Evolutionary conservation across 208 protist species (phyloP).

Genomic region (Leishmania major): DNA sequence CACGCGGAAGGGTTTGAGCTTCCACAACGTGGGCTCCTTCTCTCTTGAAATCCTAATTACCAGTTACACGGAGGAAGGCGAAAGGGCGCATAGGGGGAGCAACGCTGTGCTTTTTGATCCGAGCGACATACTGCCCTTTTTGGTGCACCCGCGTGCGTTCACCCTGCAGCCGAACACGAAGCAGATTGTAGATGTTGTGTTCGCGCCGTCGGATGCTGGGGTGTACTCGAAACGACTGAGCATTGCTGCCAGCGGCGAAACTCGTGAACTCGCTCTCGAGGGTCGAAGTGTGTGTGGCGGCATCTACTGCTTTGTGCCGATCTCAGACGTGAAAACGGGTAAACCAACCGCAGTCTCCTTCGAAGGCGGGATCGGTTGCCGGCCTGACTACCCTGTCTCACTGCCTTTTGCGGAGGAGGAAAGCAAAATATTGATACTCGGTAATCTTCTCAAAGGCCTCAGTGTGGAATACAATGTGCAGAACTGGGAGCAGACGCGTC

Average conservation of each 20-base stretch:
- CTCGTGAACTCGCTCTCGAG: conserved; percentile 20
- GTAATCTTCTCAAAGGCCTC: conserved; percentile 22
- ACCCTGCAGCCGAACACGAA: conserved; percentile 26
- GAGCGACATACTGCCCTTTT: conserved; percentile 12
- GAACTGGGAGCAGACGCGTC: conserved; percentile 34
- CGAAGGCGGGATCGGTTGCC: conserved; percentile 25
- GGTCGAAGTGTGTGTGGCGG: conserved; percentile 27
- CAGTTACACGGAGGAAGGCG: conserved; percentile 10
- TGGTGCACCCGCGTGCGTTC: conserved; percentile 30
- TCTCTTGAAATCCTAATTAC: conserved; percentile 56
- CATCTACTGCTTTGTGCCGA: conserved; percentile 23
- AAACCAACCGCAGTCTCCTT: conserved; percentile 21
- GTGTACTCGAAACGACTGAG: conserved; percentile 21
- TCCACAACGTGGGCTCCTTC: conserved; percentile 65
- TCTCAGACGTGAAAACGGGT: conserved; percentile 7
- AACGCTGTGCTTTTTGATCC: neutral
- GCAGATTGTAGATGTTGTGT: conserved; percentile 24
- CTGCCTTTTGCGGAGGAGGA: conserved; percentile 24
- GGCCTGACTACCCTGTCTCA: conserved; percentile 23
- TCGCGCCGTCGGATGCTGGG: conserved; percentile 25
- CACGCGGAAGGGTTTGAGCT: conserved; percentile 16
- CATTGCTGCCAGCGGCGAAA: conserved; percentile 28
- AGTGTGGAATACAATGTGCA: conserved; percentile 23
- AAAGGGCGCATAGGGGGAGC: neutral
- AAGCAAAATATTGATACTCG: conserved; percentile 26